Evolutionary conservation across 1,139 yeast genomes (phyloP).

Genomic region (Suhomyces coccinellae): DNA sequence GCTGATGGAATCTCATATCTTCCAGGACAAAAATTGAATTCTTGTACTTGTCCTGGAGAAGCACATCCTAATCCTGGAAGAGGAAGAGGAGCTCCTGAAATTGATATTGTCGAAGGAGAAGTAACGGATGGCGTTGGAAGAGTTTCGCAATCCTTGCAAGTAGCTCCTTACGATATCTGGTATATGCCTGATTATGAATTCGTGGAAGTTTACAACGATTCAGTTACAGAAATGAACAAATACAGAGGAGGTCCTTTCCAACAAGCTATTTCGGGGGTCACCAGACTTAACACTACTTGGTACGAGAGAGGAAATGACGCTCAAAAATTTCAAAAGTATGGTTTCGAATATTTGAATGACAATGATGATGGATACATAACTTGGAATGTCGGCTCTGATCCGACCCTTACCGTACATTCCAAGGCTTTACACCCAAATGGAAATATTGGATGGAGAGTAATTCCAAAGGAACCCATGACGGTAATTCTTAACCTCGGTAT

Average conservation of each 20-base stretch:
- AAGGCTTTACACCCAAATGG: constrained; percentile 31
- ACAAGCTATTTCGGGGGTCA: constrained; percentile 30
- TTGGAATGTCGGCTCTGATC: constrained; percentile 29
- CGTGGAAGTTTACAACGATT: constrained; percentile 22
- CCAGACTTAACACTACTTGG: constrained; percentile 29
- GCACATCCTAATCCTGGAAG: constrained; percentile 30
- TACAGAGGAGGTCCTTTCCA: constrained; percentile 36
- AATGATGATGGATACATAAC: constrained; percentile 27
- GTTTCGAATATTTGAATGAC: constrained; percentile 28
- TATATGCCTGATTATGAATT: constrained; percentile 31
- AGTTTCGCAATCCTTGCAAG: constrained; percentile 32
- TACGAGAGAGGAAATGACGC: constrained; percentile 24
- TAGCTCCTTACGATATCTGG: constrained; percentile 36
- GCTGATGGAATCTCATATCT: constrained; percentile 34
- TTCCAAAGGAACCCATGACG: constrained; percentile 32
- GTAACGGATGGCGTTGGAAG: constrained; percentile 21
- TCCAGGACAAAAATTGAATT: constrained; percentile 30
- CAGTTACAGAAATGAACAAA: constrained; percentile 29
- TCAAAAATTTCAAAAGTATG: constrained; percentile 25
- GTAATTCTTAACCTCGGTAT: constrained; percentile 31
- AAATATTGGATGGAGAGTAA: constrained; percentile 26
- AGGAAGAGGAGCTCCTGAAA: constrained; percentile 34
- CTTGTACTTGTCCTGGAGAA: constrained; percentile 29
- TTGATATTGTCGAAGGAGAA: constrained; percentile 31
- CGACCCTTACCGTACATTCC: constrained; percentile 25